Conservation (phyloP, 495 filamentous ascomycete genomes). For the Talaromyces thailandensis region DNA sequence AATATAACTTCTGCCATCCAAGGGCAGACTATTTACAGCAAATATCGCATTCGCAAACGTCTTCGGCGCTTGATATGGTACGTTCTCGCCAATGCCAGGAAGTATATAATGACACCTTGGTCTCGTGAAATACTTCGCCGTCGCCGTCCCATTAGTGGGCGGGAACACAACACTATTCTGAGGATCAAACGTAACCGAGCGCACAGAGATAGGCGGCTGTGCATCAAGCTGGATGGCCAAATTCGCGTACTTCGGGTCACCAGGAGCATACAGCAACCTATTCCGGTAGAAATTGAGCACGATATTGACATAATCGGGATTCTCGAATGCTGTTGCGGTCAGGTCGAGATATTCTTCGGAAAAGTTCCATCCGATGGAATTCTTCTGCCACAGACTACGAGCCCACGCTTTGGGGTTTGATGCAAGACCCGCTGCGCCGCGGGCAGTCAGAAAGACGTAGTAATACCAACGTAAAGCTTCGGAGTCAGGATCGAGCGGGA, state of each 20-base stretch:
- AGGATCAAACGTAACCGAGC: slow-evolving; percentile 9
- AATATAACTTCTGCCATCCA: not conserved
- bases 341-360: slow-evolving; percentile 1
- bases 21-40: not conserved
- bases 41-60: slow-evolving; percentile 3
- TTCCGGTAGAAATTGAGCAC: slow-evolving; percentile 4
- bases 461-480: slow-evolving; percentile 7
- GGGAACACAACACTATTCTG: slow-evolving; percentile 10
- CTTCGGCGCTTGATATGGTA: slow-evolving; percentile 8
- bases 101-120: slow-evolving; percentile 6
- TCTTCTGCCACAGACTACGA: slow-evolving; percentile 2
- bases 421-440: slow-evolving; percentile 5
- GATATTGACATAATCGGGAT: slow-evolving; percentile 2
- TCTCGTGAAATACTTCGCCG: slow-evolving; percentile 11
- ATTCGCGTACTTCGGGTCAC: slow-evolving; percentile 5
- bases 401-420: slow-evolving; percentile 1
- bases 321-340: not conserved
- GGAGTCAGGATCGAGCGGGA: slow-evolving; percentile 3
- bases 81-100: slow-evolving; percentile 8
- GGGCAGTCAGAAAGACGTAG: slow-evolving; percentile 6
- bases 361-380: slow-evolving; percentile 4
- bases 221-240: slow-evolving; percentile 5
- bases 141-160: slow-evolving; percentile 9
- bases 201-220: slow-evolving; percentile 8
- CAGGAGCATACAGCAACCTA: slow-evolving; percentile 2